Percentiles rank a stretch among this genome's conserved stretches.
These are phyloP conservation scores for Candida coleopterorum DNA, from an alignment of 805 yeast species.

Conservation along the genomic window DNA sequence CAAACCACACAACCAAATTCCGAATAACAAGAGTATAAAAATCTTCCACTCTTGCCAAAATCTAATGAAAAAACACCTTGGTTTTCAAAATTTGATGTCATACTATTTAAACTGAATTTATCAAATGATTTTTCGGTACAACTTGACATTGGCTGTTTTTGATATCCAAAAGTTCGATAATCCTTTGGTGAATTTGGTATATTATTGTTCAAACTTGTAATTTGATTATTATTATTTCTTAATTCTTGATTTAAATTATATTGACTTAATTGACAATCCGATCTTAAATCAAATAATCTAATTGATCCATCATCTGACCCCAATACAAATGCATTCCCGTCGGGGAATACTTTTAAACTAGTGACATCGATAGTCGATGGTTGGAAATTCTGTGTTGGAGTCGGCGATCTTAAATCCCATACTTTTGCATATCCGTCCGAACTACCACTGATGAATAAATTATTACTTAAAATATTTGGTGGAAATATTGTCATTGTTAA, in stretches of 20 bases:
- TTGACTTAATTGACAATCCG: conserved; percentile 62
- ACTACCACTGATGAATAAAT: conserved; percentile 54
- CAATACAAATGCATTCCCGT: conserved; percentile 62
- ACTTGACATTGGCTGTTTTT: conserved; percentile 3
- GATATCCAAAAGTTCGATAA: background rate
- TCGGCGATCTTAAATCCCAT: conserved; percentile 59
- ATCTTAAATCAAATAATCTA: conserved; percentile 67
- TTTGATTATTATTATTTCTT: conserved; percentile 4
- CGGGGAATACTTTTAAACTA: conserved; percentile 56
- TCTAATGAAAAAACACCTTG: conserved; percentile 73
- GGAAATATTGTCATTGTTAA: conserved; percentile 36
- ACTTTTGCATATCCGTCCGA: conserved; percentile 64
- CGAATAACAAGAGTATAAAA: conserved; percentile 70
- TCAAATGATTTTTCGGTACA: conserved; percentile 4
- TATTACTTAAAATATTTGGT: conserved; percentile 14
- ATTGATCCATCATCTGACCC: conserved; percentile 79
- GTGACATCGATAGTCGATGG: conserved; percentile 65
- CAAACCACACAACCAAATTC: conserved; percentile 72
- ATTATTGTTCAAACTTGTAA: conserved; percentile 5
- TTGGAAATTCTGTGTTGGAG: conserved; percentile 46
- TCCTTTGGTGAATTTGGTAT: background rate
- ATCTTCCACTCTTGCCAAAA: conserved; percentile 68
- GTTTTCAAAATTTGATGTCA: conserved; percentile 39
- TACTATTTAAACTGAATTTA: conserved; percentile 5
- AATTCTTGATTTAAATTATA: conserved; percentile 28